phyloP scores from a whole-genome alignment of 2,329 filamentous ascomycete genomes.

The Alternaria burnsii region DNA sequence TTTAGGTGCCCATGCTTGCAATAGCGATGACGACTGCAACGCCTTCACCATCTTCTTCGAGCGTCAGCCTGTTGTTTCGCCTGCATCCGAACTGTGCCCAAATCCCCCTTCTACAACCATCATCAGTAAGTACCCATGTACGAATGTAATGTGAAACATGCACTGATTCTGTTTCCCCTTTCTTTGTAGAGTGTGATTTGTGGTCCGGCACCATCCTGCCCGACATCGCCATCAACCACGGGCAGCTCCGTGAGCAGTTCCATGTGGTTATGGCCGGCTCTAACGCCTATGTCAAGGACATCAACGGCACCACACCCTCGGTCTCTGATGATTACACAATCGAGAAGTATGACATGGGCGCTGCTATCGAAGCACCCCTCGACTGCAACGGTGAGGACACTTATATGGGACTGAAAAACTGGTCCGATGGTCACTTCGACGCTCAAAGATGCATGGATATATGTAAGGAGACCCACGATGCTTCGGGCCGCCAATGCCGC shows the following conservation, averaged over 20 bases:
- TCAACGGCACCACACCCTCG: neutral
- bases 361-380: slow-evolving; percentile 41
- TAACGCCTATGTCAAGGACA: slow-evolving; percentile 31
- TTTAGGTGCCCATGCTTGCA: slow-evolving; percentile 15
- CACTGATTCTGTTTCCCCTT: neutral
- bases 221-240: slow-evolving; percentile 34
- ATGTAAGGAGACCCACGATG: slow-evolving; percentile 28
- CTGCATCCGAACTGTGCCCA: slow-evolving; percentile 17
- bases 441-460: slow-evolving; percentile 40
- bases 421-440: slow-evolving; percentile 41
- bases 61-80: slow-evolving; percentile 21
- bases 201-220: slow-evolving; percentile 28
- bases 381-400: slow-evolving; percentile 40
- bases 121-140: slow-evolving; percentile 23
- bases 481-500: slow-evolving; percentile 29
- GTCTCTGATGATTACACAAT: slow-evolving; percentile 13
- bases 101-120: slow-evolving; percentile 28
- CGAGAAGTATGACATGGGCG: slow-evolving; percentile 21
- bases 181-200: slow-evolving; percentile 33
- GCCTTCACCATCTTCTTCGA: slow-evolving; percentile 35
- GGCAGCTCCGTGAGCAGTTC: slow-evolving; percentile 32
- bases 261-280: slow-evolving; percentile 26
- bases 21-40: slow-evolving; percentile 20
- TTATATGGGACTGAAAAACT: slow-evolving; percentile 31
- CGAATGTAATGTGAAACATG: neutral